Evolutionary conservation across 1,284 basidiomycete species (phyloP).

Genomic region (Moesziomyces aphidis): DNA sequence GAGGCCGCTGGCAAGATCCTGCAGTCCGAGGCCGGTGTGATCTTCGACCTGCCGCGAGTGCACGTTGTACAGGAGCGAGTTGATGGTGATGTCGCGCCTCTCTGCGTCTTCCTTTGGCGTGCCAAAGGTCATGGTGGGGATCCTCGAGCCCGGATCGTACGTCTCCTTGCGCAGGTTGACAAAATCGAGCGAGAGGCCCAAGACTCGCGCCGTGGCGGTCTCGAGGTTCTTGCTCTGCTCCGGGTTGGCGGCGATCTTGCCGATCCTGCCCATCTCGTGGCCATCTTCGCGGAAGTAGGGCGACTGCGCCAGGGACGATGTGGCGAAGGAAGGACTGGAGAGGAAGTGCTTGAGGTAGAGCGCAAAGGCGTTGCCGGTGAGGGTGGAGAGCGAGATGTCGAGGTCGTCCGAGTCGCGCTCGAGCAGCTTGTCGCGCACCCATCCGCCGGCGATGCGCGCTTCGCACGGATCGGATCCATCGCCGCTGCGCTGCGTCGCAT

Average conservation of each 20-base stretch:
- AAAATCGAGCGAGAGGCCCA: constrained; percentile 89
- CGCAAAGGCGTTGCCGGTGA: constrained; percentile 93
- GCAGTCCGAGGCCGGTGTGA: constrained; percentile 81
- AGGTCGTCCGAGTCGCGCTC: constrained; percentile 88
- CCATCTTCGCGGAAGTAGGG: constrained; percentile 62
- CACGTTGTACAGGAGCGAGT: constrained; percentile 95
- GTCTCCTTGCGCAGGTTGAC: constrained; percentile 91
- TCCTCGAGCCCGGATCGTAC: constrained; percentile 88
- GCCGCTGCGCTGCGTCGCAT: constrained; percentile 30
- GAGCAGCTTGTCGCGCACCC: constrained; percentile 97
- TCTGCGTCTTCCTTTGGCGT: constrained; percentile 92
- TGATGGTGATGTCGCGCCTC: constrained; percentile 93
- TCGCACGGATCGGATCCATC: constrained; percentile 34
- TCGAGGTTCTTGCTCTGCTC: constrained; percentile 98
- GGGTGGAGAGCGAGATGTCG: constrained; percentile 85
- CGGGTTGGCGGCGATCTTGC: constrained; percentile 92
- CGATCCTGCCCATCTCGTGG: constrained; percentile 67
- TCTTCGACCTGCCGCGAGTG: constrained; percentile 91
- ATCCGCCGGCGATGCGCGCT: constrained; percentile 79
- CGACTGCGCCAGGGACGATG: constrained; percentile 69
- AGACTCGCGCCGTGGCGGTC: constrained; percentile 87
- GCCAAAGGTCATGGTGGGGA: constrained; percentile 87
- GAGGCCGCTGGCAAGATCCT: constrained; percentile 82
- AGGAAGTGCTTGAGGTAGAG: constrained; percentile 80
- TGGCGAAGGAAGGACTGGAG: constrained; percentile 68